phyloP scores from a whole-genome alignment of 2,329 filamentous ascomycete genomes.

The Clarireedia homoeocarpa region DNA sequence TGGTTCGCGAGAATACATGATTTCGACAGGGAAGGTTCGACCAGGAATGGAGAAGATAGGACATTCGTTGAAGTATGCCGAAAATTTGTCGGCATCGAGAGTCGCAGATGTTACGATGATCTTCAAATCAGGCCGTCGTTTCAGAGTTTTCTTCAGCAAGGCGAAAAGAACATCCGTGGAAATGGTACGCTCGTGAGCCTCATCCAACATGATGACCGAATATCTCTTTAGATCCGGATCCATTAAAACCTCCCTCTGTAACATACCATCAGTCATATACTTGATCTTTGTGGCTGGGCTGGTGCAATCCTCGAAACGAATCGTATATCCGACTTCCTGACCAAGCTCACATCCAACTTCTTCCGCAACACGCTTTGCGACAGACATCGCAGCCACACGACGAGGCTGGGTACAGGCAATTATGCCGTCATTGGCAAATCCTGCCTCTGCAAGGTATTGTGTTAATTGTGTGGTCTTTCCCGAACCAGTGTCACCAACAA shows the following conservation, averaged over 20 bases:
- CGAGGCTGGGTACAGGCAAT: conserved; percentile 96
- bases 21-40: conserved; percentile 92
- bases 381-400: conserved; percentile 97
- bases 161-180: conserved; percentile 98
- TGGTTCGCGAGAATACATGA: conserved; percentile 95
- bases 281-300: conserved; percentile 85
- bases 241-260: conserved; percentile 92
- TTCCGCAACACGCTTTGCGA: conserved; percentile 93
- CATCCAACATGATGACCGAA: conserved; percentile 96
- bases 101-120: conserved; percentile 99
- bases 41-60: conserved; percentile 90
- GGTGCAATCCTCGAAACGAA: conserved; percentile 96
- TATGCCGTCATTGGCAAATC: conserved; percentile 83
- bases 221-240: conserved; percentile 88
- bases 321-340: conserved; percentile 95
- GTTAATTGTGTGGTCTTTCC: conserved; percentile 99
- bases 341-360: conserved; percentile 92
- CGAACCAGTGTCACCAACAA: conserved; percentile 98
- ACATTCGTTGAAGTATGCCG: conserved; percentile 92
- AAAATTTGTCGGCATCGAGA: conserved; percentile 95
- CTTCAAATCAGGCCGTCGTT: conserved; percentile 81
- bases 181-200: conserved; percentile 95
- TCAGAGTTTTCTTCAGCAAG: conserved; percentile 81
- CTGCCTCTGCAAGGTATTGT: conserved; percentile 95
- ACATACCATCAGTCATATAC: conserved; percentile 99